These are phyloP conservation scores for Cryptosporidium baileyi DNA, from an alignment of 169 alveolate genomes.

Conservation along the genomic window DNA sequence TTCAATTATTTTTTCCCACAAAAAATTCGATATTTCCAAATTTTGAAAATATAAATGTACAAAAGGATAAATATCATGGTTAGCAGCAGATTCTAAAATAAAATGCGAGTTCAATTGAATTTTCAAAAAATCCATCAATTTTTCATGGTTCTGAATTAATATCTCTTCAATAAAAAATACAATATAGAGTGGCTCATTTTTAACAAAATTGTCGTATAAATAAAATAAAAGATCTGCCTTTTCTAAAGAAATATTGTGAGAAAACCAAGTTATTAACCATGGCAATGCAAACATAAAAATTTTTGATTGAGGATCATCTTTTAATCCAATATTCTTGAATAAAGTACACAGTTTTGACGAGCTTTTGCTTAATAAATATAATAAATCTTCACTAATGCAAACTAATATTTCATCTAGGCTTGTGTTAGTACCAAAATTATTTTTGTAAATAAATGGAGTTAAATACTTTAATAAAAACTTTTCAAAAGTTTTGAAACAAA, in stretches of 20 bases:
- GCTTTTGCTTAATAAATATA: not conserved
- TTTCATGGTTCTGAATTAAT: not conserved
- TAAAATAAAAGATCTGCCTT: not conserved
- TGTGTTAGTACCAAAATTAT: not conserved
- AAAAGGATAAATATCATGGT: slow-evolving; percentile 46
- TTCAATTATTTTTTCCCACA: slow-evolving; percentile 1
- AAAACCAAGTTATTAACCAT: slow-evolving; percentile 81
- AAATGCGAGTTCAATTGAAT: not conserved
- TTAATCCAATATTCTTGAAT: not conserved
- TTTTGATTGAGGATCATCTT: slow-evolving; percentile 23
- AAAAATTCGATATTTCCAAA: not conserved
- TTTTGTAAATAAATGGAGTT: not conserved
- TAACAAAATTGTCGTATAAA: slow-evolving; percentile 12
- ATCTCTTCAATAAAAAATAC: slow-evolving; percentile 15
- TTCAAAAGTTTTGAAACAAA: slow-evolving; percentile 42
- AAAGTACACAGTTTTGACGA: not conserved
- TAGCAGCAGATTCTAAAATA: not conserved
- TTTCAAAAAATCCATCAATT: not conserved
- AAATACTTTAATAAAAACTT: slow-evolving; percentile 21
- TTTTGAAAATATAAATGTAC: slow-evolving; percentile 50
- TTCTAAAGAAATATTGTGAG: slow-evolving; percentile 72
- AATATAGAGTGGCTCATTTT: slow-evolving; percentile 18
- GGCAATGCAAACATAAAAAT: slow-evolving; percentile 76
- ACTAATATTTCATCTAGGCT: not conserved
- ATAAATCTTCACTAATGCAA: not conserved